phyloP scores from a whole-genome alignment of 352 stramenopile species.

The Nothophytophthora sp. region DNA sequence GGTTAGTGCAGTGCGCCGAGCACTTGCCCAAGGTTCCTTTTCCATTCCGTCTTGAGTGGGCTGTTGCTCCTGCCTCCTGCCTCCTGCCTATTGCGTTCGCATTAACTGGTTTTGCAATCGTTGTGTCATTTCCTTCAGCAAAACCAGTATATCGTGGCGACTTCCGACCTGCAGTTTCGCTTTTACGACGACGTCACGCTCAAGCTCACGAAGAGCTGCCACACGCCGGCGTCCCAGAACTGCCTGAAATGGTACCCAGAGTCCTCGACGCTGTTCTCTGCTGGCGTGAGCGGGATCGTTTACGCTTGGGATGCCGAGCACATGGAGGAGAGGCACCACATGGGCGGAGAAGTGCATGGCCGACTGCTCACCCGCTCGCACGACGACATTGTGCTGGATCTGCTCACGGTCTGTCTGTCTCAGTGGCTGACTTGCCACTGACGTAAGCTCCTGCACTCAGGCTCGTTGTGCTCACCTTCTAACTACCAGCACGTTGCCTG shows the following conservation, averaged over 20 bases:
- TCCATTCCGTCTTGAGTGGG: neutral
- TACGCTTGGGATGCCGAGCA: conserved; percentile 84
- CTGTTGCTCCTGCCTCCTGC: no score
- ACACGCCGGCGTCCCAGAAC: conserved; percentile 80
- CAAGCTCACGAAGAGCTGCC: conserved; percentile 73
- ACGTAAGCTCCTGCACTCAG: no score
- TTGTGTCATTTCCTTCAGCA: conserved; percentile 16
- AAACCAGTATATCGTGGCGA: conserved; percentile 80
- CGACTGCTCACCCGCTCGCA: conserved; percentile 75
- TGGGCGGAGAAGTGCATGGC: conserved; percentile 63
- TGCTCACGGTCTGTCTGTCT: conserved; percentile 56
- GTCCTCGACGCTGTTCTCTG: conserved; percentile 74
- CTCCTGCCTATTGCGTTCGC: neutral
- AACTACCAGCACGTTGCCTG: no score
- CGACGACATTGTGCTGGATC: conserved; percentile 86
- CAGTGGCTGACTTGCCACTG: neutral
- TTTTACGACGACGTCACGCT: conserved; percentile 84
- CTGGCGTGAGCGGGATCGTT: conserved; percentile 79
- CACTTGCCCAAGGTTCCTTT: conserved; percentile 56
- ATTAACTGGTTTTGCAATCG: neutral
- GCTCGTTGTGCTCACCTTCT: no score
- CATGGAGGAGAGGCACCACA: conserved; percentile 86
- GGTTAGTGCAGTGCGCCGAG: conserved; percentile 79
- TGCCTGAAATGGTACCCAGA: conserved; percentile 82
- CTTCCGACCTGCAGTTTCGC: conserved; percentile 77